These are phyloP conservation scores for Ilex paraguariensis DNA, from an alignment of 305 asterid species.

Conservation along the genomic window DNA sequence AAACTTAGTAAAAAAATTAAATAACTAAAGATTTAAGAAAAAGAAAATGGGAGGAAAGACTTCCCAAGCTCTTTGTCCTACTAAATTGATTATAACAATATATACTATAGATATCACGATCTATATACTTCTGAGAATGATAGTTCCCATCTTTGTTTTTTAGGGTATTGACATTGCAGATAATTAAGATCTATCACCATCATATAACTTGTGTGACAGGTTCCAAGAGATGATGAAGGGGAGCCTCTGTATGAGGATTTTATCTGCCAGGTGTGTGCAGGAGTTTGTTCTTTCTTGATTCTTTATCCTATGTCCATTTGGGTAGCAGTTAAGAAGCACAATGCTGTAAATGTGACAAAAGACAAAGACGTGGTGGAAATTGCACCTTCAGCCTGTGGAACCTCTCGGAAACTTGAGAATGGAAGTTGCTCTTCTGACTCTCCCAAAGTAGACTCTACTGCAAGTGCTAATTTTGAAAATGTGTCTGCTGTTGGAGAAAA, in stretches of 20 bases:
- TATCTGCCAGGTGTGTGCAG: constrained; percentile 73
- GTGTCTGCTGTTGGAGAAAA: constrained; percentile 12
- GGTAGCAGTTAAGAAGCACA: constrained; percentile 21
- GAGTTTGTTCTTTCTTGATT: constrained; percentile 50
- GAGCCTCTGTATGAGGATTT: constrained; percentile 85
- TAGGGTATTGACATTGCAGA: too few species aligned
- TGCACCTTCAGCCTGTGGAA: constrained; percentile 19
- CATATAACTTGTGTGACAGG: constrained; percentile 20
- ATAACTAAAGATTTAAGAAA: too few species aligned
- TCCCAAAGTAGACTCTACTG: neutral
- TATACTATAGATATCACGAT: too few species aligned
- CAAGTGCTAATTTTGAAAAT: constrained; percentile 17
- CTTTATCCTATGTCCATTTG: constrained; percentile 54
- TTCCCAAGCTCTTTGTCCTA: too few species aligned
- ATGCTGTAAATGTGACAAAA: constrained; percentile 25
- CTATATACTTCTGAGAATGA: too few species aligned
- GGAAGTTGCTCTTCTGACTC: constrained; percentile 22
- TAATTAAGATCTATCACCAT: too few species aligned
- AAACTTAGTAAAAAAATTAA: too few species aligned
- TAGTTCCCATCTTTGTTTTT: too few species aligned
- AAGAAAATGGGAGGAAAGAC: too few species aligned
- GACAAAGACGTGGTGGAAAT: constrained; percentile 37
- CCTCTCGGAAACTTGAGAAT: constrained; percentile 21
- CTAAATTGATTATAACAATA: too few species aligned
- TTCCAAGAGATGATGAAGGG: constrained; percentile 76